Base-by-base conservation (phyloP, 345 rosid species). In the Salix viminalis region DNA sequence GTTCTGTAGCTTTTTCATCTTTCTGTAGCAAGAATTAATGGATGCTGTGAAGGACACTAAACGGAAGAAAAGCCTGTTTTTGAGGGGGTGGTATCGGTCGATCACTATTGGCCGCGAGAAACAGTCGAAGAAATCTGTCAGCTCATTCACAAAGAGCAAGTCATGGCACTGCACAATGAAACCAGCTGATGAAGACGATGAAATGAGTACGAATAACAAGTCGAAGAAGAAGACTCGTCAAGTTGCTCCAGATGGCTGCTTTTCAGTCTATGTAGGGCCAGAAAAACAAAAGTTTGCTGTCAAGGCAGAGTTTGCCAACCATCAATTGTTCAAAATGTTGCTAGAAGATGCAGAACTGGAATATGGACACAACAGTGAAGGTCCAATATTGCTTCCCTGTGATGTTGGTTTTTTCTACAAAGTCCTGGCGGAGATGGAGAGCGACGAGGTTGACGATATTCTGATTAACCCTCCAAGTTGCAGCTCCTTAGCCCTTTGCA, bases 311-410 rank as follows among this genome's bases (percentile, higher is more conserved):
- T 48, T 78, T 3, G 87, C 84, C 3, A 92, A 86, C 76, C 98
- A 94, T 80, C 94, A 97, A 21, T 24, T 87, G 82, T 92, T 94
- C 89, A 82, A 77, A 87, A 67, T 81, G 69, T 39, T 94, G 88
- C 85, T 94, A 30, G 97, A 94, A 65, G 98, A 92, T 2, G 94
- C 97, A 1, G 98, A 85, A 72, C 58, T 37, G 46, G 98, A 90
- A 73, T 92, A 86, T 41, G 97, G 97, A 18, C 90, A 80, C 74
- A 52, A 64, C 37, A 62, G 76, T 26, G 87, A 90, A 26, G 97
- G 97, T 36, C 98, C 98, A 2, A 80, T 94, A 30, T 68, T 76
- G 77, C 90, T 94, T 66, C 97, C 97, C 9, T 94, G 98, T 14
- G 87, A 91, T 52, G 94, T 91, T 42, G 90, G 89, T 76, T 74